Base-by-base conservation (phyloP, 2,329 filamentous ascomycete genomes). In the Purpureocillium takamizusanense region DNA sequence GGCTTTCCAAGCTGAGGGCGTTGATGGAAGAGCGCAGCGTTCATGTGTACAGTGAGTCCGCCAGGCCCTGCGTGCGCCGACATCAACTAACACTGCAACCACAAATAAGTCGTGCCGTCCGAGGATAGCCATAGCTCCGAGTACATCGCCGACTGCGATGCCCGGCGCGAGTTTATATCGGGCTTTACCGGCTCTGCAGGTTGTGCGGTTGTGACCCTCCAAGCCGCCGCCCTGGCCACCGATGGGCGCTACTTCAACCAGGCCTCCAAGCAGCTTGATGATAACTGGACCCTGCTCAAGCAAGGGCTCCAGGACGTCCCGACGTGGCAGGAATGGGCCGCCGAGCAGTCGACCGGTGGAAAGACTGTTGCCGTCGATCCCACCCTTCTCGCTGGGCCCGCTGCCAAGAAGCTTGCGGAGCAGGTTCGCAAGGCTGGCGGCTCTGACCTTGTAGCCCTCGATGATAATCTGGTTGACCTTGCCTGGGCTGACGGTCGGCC, bases 171-270 rank as follows among this genome's bases (percentile, higher is more conserved):
- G 57, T 95, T 82, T 55, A 94, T 98, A 51, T 89, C 81, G 44
- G 90, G 92, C 18, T 98, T 98, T 62, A 87, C 86, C 42, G 92
- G 92, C 39, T 98, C 92, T 9, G 90, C 92, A 32, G 92, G 92
- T 42, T 94, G 86, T 46, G 92, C 89, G 30, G 82, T 98, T 36
- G 74, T 98, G 40, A 92, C 89, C 3, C 74, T 78, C 36, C 81
- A 87, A 37, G 89, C 89, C 61, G 92, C 92, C 13, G 86, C 87
- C 12, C 68, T 98, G 41, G 87, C 92, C 11, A 98, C 92, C 23
- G 92, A 98, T 59, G 92, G 92, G 23, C 82, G 92, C 48, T 98
- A 98, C 64, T 98, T 97, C 72, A 97, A 94, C 65, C 92, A 98
- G 62, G 92, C 92, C 18, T 70, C 80, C 45, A 86, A 89, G 53